phyloP scores from a whole-genome alignment of 148 eudicot genomes.

The Rhododendron ferrugineum region DNA sequence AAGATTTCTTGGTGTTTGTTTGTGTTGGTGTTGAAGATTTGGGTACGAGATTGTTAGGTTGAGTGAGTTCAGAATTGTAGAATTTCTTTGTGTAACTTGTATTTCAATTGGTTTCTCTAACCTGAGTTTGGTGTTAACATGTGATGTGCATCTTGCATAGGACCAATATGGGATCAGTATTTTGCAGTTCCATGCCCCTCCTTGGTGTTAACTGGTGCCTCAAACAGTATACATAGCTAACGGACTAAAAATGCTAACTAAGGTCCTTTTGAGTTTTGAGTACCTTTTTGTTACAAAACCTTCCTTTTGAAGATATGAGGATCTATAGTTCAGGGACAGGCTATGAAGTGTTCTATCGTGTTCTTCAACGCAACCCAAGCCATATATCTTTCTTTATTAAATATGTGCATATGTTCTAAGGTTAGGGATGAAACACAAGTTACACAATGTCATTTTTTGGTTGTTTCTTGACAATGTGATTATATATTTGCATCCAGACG shows the following conservation, averaged over 20 bases:
- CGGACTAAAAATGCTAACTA: neutral
- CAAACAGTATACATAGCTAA: neutral
- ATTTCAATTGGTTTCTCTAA: neutral
- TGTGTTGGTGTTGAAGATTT: neutral
- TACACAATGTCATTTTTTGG: neutral
- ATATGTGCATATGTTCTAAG: neutral
- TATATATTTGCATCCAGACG: conserved; percentile 37
- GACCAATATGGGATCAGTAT: neutral
- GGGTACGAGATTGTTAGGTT: neutral
- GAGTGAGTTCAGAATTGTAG: neutral
- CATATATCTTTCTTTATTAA: neutral
- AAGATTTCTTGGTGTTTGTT: neutral
- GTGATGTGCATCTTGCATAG: neutral
- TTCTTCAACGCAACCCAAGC: neutral
- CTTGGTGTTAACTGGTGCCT: neutral
- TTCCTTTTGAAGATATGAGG: neutral
- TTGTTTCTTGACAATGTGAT: neutral
- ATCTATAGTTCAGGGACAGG: neutral
- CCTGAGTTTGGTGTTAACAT: neutral
- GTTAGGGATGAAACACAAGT: neutral
- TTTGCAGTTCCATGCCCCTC: neutral
- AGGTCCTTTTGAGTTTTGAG: neutral
- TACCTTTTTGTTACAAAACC: neutral
- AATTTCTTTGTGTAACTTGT: neutral
- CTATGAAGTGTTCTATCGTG: neutral